Percentiles rank a stretch among this genome's conserved stretches.
These are phyloP conservation scores for Asterionellopsis glacialis DNA, from an alignment of 108 stramenopile genomes.

Conservation along the genomic window DNA sequence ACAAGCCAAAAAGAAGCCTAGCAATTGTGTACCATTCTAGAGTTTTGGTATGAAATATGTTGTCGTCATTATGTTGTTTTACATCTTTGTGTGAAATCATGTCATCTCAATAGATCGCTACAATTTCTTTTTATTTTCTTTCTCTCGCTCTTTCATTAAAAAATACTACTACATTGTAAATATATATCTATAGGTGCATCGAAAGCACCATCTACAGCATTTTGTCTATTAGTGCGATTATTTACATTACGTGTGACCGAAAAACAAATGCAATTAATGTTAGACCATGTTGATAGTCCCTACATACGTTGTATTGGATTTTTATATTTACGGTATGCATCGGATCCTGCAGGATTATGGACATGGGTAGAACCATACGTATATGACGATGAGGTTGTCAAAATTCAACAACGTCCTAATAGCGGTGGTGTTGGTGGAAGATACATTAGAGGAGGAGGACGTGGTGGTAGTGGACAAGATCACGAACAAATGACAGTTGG, in stretches of 20 bases:
- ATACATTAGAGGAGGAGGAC: neutral
- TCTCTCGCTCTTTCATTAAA: too few relatives aligned
- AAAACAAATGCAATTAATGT: constrained; percentile 87
- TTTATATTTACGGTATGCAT: constrained; percentile 91
- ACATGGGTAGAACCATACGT: constrained; percentile 86
- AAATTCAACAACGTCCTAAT: constrained; percentile 42
- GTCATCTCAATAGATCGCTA: constrained; percentile 15
- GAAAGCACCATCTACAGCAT: constrained; percentile 85
- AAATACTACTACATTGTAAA: neutral
- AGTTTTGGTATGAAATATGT: too few relatives aligned
- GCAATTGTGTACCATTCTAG: too few relatives aligned
- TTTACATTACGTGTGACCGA: constrained; percentile 88
- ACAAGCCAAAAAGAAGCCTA: too few relatives aligned
- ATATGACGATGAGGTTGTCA: constrained; percentile 75
- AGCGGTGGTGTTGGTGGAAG: neutral
- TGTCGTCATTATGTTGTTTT: too few relatives aligned
- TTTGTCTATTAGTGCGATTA: constrained; percentile 90
- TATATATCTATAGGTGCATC: constrained; percentile 3
- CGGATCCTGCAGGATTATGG: constrained; percentile 80
- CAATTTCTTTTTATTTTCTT: neutral
- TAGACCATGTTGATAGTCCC: constrained; percentile 84
- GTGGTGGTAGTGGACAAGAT: constrained; percentile 21
- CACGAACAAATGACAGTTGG: constrained; percentile 60
- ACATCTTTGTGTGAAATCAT: too few relatives aligned
- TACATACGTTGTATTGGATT: constrained; percentile 94